A percentile compares a stretch with the other conserved stretches of the same genome.
These are phyloP conservation scores for Orbilia quercus DNA, from an alignment of 2,329 filamentous ascomycete species.

Conservation along the genomic window DNA sequence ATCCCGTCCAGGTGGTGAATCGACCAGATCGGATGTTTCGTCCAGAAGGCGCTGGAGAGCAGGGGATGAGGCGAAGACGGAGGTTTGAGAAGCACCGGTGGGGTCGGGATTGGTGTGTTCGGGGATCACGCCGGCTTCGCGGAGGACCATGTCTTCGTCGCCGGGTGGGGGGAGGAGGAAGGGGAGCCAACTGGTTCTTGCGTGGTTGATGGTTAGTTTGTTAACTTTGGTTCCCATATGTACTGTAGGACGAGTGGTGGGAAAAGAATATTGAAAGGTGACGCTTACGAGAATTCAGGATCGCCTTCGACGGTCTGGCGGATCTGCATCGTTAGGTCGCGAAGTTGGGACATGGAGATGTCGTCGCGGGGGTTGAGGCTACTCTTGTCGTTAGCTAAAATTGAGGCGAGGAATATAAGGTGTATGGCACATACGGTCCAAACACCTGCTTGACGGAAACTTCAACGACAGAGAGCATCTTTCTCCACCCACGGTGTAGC, in stretches of 20 bases:
- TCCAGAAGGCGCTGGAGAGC: slow-evolving; percentile 86
- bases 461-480: slow-evolving; percentile 83
- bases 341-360: slow-evolving; percentile 81
- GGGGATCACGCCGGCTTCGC: slow-evolving; percentile 80
- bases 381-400: slow-evolving; percentile 8
- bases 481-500: slow-evolving; percentile 86
- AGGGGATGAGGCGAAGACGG: slow-evolving; percentile 64
- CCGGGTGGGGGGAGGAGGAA: slow-evolving; percentile 83
- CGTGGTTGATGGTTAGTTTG: slow-evolving; percentile 50
- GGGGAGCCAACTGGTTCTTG: slow-evolving; percentile 78
- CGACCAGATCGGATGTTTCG: slow-evolving; percentile 93
- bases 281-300: slow-evolving; percentile 43
- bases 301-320: slow-evolving; percentile 84
- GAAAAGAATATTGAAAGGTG: not conserved
- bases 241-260: not conserved
- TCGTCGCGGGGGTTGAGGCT: slow-evolving; percentile 85
- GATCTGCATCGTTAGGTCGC: slow-evolving; percentile 82
- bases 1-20: slow-evolving; percentile 88
- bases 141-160: slow-evolving; percentile 84
- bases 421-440: slow-evolving; percentile 67
- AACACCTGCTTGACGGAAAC: slow-evolving; percentile 89
- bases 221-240: slow-evolving; percentile 7
- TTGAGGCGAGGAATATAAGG: not conserved
- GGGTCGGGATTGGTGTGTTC: slow-evolving; percentile 64
- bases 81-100: slow-evolving; percentile 62